These are phyloP conservation scores for Talaromyces sp. DNA, from an alignment of 2,329 filamentous ascomycete species.

Conservation along the genomic window DNA sequence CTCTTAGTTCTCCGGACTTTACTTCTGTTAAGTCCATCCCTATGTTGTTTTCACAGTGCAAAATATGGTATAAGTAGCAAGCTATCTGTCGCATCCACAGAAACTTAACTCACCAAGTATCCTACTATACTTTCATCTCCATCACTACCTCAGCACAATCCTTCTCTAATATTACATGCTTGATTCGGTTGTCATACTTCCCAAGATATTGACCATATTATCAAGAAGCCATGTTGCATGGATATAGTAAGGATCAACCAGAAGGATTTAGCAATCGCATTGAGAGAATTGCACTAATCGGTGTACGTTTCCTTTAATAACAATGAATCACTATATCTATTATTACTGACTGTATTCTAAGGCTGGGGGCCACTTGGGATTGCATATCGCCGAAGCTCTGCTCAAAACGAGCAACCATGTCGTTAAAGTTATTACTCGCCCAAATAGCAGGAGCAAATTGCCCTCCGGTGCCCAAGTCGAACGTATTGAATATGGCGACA, in stretches of 20 bases:
- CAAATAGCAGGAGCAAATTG: not conserved
- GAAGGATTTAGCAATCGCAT: not conserved
- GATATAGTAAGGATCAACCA: conserved; percentile 6
- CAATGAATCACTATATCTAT: not conserved
- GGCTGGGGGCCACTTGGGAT: conserved; percentile 6
- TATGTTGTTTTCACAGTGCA: no score
- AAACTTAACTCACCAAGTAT: no score
- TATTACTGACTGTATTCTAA: not conserved
- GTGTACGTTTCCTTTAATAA: not conserved
- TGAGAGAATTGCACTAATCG: conserved; percentile 4
- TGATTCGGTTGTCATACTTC: no score
- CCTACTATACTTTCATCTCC: no score
- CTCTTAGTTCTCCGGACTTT: not conserved
- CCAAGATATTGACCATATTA: not conserved
- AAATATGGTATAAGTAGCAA: no score
- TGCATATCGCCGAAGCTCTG: not conserved
- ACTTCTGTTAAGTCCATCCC: not conserved
- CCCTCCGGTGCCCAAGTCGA: not conserved
- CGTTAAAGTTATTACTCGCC: conserved; percentile 3
- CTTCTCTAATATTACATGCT: no score
- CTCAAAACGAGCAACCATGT: conserved; percentile 5
- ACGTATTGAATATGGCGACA: conserved; percentile 24
- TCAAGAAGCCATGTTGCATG: not conserved
- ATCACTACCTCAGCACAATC: no score
- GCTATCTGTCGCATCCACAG: no score